Percentiles rank a stretch among this genome's conserved stretches.
Conservation (phyloP, 768 basidiomycete genomes). For the Termitomyces sp. region DNA sequence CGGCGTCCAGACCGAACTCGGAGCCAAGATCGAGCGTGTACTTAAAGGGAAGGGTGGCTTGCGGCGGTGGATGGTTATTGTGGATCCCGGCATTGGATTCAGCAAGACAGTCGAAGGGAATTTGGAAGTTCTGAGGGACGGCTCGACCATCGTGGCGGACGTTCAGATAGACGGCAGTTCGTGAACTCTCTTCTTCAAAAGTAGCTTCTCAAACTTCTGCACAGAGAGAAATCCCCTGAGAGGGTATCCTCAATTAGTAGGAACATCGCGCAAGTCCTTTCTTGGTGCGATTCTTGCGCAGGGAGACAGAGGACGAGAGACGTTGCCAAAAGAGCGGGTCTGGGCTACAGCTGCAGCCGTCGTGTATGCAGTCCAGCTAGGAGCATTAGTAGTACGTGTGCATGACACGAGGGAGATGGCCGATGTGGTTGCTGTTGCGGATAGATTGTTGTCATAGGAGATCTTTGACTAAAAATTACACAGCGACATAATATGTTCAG, state of each 20-base stretch:
- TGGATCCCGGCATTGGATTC: slow-evolving; percentile 93
- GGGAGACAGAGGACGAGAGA: slow-evolving; percentile 46
- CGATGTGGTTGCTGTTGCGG: slow-evolving; percentile 68
- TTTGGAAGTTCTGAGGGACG: slow-evolving; percentile 55
- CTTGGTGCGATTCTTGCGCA: slow-evolving; percentile 60
- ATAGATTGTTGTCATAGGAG: slow-evolving; percentile 45
- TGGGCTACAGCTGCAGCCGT: slow-evolving; percentile 81
- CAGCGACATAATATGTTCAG: slow-evolving; percentile 65
- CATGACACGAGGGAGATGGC: slow-evolving; percentile 73
- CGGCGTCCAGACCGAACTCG: slow-evolving; percentile 70
- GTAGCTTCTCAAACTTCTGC: neutral
- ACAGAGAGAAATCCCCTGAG: slow-evolving; percentile 41
- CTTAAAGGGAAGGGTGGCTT: slow-evolving; percentile 27
- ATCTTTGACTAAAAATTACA: slow-evolving; percentile 10
- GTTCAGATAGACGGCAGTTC: slow-evolving; percentile 24
- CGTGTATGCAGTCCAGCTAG: slow-evolving; percentile 69
- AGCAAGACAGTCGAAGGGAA: slow-evolving; percentile 82
- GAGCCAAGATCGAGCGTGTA: slow-evolving; percentile 56
- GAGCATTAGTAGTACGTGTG: slow-evolving; percentile 69
- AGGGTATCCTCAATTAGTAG: slow-evolving; percentile 67
- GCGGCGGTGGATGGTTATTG: slow-evolving; percentile 29
- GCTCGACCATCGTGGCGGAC: slow-evolving; percentile 41
- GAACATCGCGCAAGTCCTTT: slow-evolving; percentile 82
- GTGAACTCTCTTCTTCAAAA: slow-evolving; percentile 6
- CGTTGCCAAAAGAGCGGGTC: slow-evolving; percentile 58